Percentiles rank a stretch among this genome's conserved stretches.
Conservation (phyloP, 306 rosid species). For the Chamaecrista fasciculata region DNA sequence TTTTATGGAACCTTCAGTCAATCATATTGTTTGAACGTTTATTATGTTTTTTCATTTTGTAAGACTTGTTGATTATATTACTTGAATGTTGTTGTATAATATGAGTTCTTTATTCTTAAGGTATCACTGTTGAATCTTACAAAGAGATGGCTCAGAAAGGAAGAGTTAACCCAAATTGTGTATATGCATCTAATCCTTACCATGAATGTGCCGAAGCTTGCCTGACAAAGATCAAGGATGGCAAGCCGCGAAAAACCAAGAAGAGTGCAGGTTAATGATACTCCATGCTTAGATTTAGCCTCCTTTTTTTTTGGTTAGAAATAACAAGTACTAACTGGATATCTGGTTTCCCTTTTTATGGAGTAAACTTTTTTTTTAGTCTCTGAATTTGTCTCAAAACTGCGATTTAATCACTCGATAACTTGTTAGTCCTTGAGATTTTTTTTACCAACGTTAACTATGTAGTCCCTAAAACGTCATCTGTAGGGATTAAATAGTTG, state of each 20-base stretch:
- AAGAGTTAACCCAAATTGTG: conserved; percentile 60
- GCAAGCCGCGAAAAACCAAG: conserved; percentile 49
- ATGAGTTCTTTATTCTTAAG: conserved; percentile 3
- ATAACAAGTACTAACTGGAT: neutral
- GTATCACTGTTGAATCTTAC: conserved; percentile 21
- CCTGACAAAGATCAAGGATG: conserved; percentile 58
- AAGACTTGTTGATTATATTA: conserved; percentile 2
- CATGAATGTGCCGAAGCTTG: conserved; percentile 86
- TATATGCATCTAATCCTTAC: conserved; percentile 69
- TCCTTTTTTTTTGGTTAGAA: neutral
- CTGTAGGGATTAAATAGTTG: no score
- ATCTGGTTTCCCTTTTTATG: no score
- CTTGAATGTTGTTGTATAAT: neutral
- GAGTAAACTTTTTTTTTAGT: no score
- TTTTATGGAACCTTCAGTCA: no score
- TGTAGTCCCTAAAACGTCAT: no score
- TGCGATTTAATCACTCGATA: no score
- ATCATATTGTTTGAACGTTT: neutral
- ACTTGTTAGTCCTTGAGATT: no score
- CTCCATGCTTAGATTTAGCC: conserved; percentile 1
- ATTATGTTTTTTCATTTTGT: neutral
- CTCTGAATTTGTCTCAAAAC: no score
- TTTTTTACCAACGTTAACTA: no score
- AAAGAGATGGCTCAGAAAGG: conserved; percentile 59
- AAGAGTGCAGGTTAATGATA: conserved; percentile 54